Evolutionary conservation across 805 yeast species (phyloP), one percentile per base, ranked within the genome.

Genomic region (Cyberlindnera euphorbiae): DNA sequence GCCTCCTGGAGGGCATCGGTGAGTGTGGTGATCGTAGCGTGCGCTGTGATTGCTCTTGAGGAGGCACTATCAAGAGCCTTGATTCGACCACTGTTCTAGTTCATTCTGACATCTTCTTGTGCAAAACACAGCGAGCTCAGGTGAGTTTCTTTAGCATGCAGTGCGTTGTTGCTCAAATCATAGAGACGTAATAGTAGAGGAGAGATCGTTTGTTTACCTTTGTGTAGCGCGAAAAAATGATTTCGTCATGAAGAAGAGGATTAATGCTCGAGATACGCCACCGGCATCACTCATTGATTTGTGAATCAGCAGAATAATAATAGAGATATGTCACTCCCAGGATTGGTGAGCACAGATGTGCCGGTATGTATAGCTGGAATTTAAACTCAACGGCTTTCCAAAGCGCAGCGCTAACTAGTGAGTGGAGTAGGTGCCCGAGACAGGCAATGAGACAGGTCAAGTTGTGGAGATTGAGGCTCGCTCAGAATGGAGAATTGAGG

Each of bases 401-500:
- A n/a, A n/a, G n/a, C n/a, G n/a, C n/a, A n/a, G n/a, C n/a, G n/a
- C n/a, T n/a, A n/a, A n/a, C n/a, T n/a, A n/a, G n/a, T n/a, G n/a
- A n/a, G n/a, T n/a, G n/a, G 30, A 38, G 36, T 23, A 17, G 11
- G 36, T 28, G 11, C 30, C 26, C n/a, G 26, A 29, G 21, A 33
- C 25, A 27, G 33, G 35, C 36, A 39, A 35, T 7, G 17, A 25
- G 5, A 30, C 22, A 9, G 46, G 32, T 8, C 17, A 45, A 24
- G 28, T 30, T 3, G 45, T 55, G 12, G 45, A 49, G 26, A 47
- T 55, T 12, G 41, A 60, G 1, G 47, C 68, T 2, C 53, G 52
- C 26, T 63, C 75, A 18, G 95, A 86, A 60, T 83, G 94, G 93
- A 64, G 94, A 35, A 71, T 83, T 44, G 93, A 84, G 53, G 74